Base-by-base conservation (phyloP, 73 alveolate species). In the Symbiodinium natans region DNA sequence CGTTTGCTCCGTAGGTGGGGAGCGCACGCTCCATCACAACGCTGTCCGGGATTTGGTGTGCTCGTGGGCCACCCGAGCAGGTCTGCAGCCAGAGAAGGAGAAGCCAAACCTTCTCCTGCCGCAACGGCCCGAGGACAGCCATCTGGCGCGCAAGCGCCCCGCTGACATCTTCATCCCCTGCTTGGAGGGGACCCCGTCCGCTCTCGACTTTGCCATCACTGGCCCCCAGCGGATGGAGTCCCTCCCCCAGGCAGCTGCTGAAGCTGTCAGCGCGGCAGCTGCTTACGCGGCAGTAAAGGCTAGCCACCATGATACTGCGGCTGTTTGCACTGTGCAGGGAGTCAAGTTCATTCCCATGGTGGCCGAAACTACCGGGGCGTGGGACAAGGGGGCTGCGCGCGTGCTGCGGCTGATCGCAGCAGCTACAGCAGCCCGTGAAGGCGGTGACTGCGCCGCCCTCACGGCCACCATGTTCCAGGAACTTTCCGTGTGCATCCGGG, bases 1-100 rank as follows among this genome's bases (percentile, higher is more conserved):
- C 2, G 85, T 74, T 23, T 74, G 85, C 42, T 9, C 34, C 43
- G 85, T 43, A 11, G 85, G 85, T 7, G 85, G 85, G 29, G 85
- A 74, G 85, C 87, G 87, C 56, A 54, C 38, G 48, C 54, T 77
- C 9, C 87, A 54, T 19, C 87, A 77, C 87, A 77, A 74, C 43
- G 85, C 41, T 40, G 41, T 40, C 0, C 89, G 89, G 0, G 89
- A 82, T 21, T 15, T 40, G 2, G 17, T 82, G 1, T 74, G 10
- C 43, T 13, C 85, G 27, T 74, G 85, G 85, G 85, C 85, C 43
- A 23, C 3, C 31, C 85, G 85, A 23, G 85, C 42, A 2, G 85
- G 85, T 43, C 21, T 74, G 46, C 85, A 23, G 46, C 85, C 85
- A 3, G 85, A 74, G 10, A 1, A 17, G 13, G 85, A 74, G 43